Evolutionary conservation across 176 grass and related monocot genomes (phyloP).

Genomic region (Pontederia crassipes): DNA sequence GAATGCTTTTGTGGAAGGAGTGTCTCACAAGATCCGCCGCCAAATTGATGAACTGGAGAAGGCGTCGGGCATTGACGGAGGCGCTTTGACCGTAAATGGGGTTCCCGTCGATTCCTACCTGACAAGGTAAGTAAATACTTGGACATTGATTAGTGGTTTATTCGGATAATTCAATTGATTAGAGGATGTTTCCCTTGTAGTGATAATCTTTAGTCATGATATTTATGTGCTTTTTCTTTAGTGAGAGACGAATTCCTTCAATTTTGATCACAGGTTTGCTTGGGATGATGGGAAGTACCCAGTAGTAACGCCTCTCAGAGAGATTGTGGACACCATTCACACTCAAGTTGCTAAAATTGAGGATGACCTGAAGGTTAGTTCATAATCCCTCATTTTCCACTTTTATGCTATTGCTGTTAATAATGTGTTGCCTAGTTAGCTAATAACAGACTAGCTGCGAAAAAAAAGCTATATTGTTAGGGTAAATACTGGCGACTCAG

Average conservation of each 20-base stretch:
- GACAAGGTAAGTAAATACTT: slow-evolving; percentile 39
- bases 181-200: no score
- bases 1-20: slow-evolving; percentile 76
- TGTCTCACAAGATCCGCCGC: slow-evolving; percentile 90
- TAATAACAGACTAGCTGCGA: not conserved
- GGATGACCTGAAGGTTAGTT: slow-evolving; percentile 89
- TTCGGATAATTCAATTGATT: no score
- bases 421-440: not conserved
- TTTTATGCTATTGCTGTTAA: not conserved
- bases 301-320: slow-evolving; percentile 71
- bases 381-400: not conserved
- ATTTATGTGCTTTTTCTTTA: no score
- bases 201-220: no score
- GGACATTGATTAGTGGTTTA: not conserved
- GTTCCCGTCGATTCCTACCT: slow-evolving; percentile 88
- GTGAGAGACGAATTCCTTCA: no score
- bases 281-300: slow-evolving; percentile 98
- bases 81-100: slow-evolving; percentile 75
- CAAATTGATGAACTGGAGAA: slow-evolving; percentile 94
- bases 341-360: slow-evolving; percentile 84
- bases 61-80: slow-evolving; percentile 37
- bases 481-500: not conserved
- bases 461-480: not conserved
- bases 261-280: slow-evolving; percentile 44
- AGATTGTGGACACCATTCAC: slow-evolving; percentile 69